These are phyloP conservation scores for Fraxinus sp. DNA, from an alignment of 305 asterid species.

Conservation along the genomic window DNA sequence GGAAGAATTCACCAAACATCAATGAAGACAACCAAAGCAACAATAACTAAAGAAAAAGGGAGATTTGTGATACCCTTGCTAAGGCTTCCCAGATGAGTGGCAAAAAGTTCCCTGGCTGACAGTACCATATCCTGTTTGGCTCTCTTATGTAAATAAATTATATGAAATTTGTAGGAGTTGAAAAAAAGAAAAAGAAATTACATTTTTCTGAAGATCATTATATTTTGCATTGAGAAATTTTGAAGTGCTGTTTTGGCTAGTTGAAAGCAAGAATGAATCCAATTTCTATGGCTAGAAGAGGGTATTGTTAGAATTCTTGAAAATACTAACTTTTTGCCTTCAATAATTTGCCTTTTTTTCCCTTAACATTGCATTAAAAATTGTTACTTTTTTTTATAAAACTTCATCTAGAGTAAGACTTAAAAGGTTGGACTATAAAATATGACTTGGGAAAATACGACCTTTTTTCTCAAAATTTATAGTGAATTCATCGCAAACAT, in stretches of 20 bases:
- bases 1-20: constrained; percentile 43
- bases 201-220: background rate
- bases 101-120: constrained; percentile 35
- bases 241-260: background rate
- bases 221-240: background rate
- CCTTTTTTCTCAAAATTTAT: no score
- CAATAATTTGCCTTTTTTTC: background rate
- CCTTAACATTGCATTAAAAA: background rate
- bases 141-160: constrained; percentile 3
- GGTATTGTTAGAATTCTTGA: background rate
- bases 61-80: constrained; percentile 34
- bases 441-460: background rate
- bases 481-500: background rate
- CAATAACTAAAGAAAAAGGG: constrained; percentile 47
- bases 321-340: background rate
- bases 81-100: constrained; percentile 45
- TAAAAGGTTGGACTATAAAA: background rate
- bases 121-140: background rate
- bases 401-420: background rate
- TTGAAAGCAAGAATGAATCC: background rate
- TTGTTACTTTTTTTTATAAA: background rate
- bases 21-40: constrained; percentile 31
- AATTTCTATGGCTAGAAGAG: background rate
- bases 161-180: background rate
- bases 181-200: background rate